Percentiles rank a stretch among this genome's conserved stretches.
Conservation (phyloP, 257 asterid genomes). For the Perilla frutescens region DNA sequence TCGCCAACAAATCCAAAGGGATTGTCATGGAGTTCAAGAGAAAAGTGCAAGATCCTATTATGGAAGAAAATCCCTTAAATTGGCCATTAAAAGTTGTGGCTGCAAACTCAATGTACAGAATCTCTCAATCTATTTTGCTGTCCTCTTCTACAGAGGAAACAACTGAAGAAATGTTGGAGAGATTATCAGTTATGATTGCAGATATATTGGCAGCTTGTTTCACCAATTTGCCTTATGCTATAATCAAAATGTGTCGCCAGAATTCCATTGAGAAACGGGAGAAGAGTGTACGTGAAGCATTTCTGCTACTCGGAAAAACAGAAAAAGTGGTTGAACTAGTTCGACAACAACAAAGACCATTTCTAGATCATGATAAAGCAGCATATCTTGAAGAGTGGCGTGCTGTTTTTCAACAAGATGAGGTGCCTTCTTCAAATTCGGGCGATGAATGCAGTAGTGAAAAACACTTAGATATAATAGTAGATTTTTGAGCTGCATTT, state of each 20-base stretch:
- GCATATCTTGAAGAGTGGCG: not conserved
- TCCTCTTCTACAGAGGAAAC: not conserved
- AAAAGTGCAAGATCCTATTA: not conserved
- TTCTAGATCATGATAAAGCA: not conserved
- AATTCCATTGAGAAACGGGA: too few relatives aligned
- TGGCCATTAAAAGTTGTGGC: not conserved
- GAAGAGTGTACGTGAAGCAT: not conserved
- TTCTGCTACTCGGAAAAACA: not conserved
- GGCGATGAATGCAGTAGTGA: not conserved
- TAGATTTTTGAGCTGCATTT: too few relatives aligned
- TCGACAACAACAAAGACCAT: not conserved
- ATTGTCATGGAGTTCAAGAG: conserved; percentile 9
- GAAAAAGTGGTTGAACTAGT: too few relatives aligned
- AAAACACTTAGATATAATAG: too few relatives aligned
- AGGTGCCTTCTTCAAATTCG: not conserved
- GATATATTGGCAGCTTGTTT: too few relatives aligned
- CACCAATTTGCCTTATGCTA: too few relatives aligned
- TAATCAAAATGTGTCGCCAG: too few relatives aligned
- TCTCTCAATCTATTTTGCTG: not conserved
- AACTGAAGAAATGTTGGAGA: not conserved
- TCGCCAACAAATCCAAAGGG: conserved; percentile 4
- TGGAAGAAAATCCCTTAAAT: not conserved
- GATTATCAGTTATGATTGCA: too few relatives aligned
- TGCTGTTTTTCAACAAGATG: not conserved
- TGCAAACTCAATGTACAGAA: not conserved